Percentiles rank a stretch among this genome's conserved stretches.
Evolutionary conservation across 257 asterid genomes (phyloP).

Genomic region (Fraxinus americana): DNA sequence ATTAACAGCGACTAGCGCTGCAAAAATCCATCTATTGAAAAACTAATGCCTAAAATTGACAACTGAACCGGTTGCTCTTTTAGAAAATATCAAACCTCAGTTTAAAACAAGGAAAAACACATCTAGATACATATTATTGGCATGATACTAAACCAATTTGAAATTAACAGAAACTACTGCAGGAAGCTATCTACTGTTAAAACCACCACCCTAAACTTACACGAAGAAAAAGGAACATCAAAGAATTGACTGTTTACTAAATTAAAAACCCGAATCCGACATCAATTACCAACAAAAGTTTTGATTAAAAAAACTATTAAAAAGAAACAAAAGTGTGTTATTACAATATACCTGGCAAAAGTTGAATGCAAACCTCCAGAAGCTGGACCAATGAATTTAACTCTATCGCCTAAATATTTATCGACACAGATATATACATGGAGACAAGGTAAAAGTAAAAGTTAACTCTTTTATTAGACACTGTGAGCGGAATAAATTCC

Average conservation of each 20-base stretch:
- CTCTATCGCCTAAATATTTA: conserved; percentile 69
- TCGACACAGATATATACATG: conserved; percentile 22
- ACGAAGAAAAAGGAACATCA: conserved; percentile 6
- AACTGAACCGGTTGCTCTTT: neutral
- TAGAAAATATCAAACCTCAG: neutral
- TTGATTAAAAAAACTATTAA: neutral
- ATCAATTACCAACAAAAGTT: neutral
- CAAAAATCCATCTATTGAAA: neutral
- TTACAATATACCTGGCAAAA: conserved; percentile 54
- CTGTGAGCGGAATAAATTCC: conserved; percentile 18
- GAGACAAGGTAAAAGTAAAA: conserved; percentile 18
- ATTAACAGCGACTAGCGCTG: neutral
- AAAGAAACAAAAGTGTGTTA: neutral
- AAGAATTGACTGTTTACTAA: neutral
- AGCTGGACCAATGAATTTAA: conserved; percentile 70
- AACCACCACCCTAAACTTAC: neutral
- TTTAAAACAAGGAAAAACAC: conserved; percentile 7
- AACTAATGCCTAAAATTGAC: neutral
- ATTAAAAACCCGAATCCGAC: neutral
- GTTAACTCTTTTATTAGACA: neutral
- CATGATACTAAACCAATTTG: conserved; percentile 6
- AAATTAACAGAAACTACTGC: neutral
- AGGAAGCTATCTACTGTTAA: neutral
- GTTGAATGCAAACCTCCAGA: conserved; percentile 54
- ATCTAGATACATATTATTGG: conserved; percentile 4